Evolutionary conservation across 352 stramenopile species (phyloP).

Genomic region (Phytophthora pisi): DNA sequence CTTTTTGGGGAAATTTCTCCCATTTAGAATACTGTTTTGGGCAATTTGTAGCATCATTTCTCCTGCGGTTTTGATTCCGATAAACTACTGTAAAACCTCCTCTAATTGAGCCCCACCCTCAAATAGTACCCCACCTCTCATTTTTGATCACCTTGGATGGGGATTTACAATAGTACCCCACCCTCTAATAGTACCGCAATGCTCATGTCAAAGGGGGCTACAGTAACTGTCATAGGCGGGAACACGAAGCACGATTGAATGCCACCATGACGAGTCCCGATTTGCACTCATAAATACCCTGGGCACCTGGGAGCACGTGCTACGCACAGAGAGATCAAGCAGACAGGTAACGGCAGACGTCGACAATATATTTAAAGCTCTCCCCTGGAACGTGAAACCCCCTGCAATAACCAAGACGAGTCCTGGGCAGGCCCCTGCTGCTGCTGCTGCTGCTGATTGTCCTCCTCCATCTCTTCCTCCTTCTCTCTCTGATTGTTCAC

Average conservation of each 20-base stretch:
- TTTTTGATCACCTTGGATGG: too few species aligned
- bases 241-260: background rate
- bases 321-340: background rate
- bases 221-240: too few species aligned
- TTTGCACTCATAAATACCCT: constrained; percentile 18
- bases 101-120: too few species aligned
- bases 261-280: background rate
- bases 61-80: too few species aligned
- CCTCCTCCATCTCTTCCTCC: background rate
- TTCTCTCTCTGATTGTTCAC: background rate
- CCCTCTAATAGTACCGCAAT: too few species aligned
- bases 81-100: too few species aligned
- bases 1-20: too few species aligned
- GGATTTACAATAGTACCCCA: too few species aligned
- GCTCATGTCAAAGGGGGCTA: too few species aligned
- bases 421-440: background rate
- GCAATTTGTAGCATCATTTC: too few species aligned
- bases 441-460: background rate
- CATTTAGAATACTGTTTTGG: too few species aligned
- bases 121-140: too few species aligned
- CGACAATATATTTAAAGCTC: constrained; percentile 22
- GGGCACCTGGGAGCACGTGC: background rate
- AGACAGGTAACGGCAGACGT: constrained; percentile 20
- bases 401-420: constrained; percentile 21
- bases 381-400: constrained; percentile 19